Conservation (phyloP, 768 basidiomycete genomes). For the Lepiota brunneoincarnata region DNA sequence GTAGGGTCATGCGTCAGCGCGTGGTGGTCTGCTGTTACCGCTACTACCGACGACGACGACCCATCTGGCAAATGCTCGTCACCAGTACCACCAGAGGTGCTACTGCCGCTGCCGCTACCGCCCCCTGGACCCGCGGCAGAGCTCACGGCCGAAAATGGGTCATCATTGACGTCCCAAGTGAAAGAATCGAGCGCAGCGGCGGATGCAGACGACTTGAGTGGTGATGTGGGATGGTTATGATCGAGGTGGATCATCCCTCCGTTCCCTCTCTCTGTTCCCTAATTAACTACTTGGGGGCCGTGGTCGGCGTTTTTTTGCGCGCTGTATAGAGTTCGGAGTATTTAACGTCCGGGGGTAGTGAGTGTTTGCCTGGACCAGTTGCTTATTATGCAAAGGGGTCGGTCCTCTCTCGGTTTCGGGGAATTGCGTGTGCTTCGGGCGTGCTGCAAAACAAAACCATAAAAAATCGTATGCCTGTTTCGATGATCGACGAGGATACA, state of each 20-base stretch:
- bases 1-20: no score
- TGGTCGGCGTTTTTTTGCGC: background rate
- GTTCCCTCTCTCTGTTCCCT: constrained; percentile 1
- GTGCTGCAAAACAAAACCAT: no score
- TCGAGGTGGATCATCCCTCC: constrained; percentile 11
- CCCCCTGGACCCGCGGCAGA: background rate
- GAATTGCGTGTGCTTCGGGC: no score
- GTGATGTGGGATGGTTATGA: constrained; percentile 11
- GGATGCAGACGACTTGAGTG: constrained; percentile 12
- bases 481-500: no score
- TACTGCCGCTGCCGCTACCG: no score
- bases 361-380: no score
- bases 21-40: no score
- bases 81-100: background rate
- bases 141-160: constrained; percentile 4
- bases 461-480: no score
- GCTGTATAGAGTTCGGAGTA: background rate
- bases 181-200: constrained; percentile 11
- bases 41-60: no score
- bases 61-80: background rate
- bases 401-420: no score
- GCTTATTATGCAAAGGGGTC: no score
- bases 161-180: constrained; percentile 11
- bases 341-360: background rate
- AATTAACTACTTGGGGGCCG: background rate